phyloP scores from a whole-genome alignment of 805 yeast species.

The Spathaspora boniae region DNA sequence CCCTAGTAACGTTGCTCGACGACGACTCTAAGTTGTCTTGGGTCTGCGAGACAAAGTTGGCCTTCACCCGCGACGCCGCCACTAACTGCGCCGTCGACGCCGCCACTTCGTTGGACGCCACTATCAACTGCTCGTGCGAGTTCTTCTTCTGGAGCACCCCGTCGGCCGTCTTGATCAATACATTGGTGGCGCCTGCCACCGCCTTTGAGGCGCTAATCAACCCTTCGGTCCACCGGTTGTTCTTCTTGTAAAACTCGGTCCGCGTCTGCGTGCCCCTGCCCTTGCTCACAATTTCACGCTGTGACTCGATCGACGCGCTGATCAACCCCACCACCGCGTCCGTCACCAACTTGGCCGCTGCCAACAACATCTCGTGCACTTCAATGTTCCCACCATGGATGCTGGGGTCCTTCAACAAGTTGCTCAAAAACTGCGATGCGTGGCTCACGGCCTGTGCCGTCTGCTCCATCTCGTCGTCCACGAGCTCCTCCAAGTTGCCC shows the following conservation, averaged over 20 bases:
- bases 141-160: constrained; percentile 66
- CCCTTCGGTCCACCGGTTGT: constrained; percentile 93
- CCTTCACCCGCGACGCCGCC: constrained; percentile 86
- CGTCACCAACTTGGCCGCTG: constrained; percentile 78
- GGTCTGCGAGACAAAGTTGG: constrained; percentile 68
- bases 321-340: constrained; percentile 72
- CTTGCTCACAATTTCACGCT: constrained; percentile 71
- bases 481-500: constrained; percentile 65
- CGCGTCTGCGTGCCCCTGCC: constrained; percentile 64
- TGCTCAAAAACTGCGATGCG: constrained; percentile 59
- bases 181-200: constrained; percentile 77
- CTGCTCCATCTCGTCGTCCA: constrained; percentile 67
- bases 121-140: constrained; percentile 78
- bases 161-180: constrained; percentile 83
- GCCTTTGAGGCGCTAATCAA: constrained; percentile 85
- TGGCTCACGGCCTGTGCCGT: constrained; percentile 68
- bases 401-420: constrained; percentile 50
- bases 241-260: constrained; percentile 78
- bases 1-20: constrained; percentile 65
- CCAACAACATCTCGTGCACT: constrained; percentile 70
- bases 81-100: constrained; percentile 91
- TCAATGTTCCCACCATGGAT: constrained; percentile 57
- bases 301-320: constrained; percentile 74
- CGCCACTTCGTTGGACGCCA: constrained; percentile 88
- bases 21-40: constrained; percentile 72